Percentiles rank a stretch among this genome's conserved stretches.
Conservation (phyloP, 2,329 filamentous ascomycete species). For the Pseudophaeomoniella oleicola region DNA sequence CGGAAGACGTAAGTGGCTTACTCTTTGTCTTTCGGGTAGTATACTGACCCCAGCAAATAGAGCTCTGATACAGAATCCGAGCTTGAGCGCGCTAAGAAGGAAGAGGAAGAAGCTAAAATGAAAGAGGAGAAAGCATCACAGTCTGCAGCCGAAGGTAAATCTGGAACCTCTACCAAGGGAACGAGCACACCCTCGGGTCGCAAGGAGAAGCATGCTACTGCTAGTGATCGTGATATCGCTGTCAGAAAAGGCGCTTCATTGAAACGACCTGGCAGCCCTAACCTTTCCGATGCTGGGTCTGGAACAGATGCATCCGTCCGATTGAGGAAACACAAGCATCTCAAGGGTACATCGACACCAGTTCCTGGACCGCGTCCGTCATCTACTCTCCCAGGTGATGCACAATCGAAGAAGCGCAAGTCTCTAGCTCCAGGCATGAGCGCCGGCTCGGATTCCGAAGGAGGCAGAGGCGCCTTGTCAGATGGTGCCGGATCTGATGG, state of each 20-base stretch:
- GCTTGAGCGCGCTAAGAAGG: constrained; percentile 1
- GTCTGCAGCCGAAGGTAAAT: constrained; percentile 29
- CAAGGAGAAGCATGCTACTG: constrained; percentile 36
- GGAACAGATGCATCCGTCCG: constrained; percentile 56
- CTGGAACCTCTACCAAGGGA: constrained; percentile 53
- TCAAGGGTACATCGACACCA: constrained; percentile 22
- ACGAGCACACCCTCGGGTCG: constrained; percentile 51
- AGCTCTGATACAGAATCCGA: constrained; percentile 5
- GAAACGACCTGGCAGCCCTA: constrained; percentile 76
- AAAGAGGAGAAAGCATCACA: constrained; percentile 33
- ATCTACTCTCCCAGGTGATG: neutral
- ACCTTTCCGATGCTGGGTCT: constrained; percentile 68
- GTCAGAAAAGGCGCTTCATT: constrained; percentile 43
- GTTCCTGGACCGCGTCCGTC: neutral
- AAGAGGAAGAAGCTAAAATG: constrained; percentile 15
- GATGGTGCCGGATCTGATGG: neutral
- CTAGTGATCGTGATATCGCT: constrained; percentile 10
- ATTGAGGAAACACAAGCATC: constrained; percentile 62
- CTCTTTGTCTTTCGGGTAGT: too few species aligned
- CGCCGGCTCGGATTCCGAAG: constrained; percentile 1
- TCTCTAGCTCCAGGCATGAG: neutral
- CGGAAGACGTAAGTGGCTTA: constrained; percentile 30
- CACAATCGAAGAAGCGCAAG: constrained; percentile 1
- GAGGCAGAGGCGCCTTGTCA: neutral
- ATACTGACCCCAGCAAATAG: too few species aligned